phyloP scores from a whole-genome alignment of 2,329 filamentous ascomycete species.

The Pseudophaeomoniella oleicola region DNA sequence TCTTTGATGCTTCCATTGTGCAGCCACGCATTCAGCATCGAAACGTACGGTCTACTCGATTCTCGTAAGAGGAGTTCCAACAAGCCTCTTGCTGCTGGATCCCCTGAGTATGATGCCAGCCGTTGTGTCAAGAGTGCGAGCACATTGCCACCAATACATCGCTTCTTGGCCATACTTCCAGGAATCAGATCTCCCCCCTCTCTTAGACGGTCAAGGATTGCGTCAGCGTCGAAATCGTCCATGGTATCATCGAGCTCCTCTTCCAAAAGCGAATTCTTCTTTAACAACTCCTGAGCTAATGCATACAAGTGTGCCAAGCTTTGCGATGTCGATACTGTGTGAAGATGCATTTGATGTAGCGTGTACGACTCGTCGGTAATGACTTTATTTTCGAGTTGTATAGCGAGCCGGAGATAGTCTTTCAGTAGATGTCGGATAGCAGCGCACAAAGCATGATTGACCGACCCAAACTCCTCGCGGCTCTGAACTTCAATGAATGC shows the following conservation, averaged over 20 bases:
- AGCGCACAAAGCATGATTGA: constrained; percentile 94
- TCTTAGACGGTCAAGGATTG: constrained; percentile 77
- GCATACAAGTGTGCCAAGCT: constrained; percentile 85
- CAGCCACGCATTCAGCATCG: constrained; percentile 96
- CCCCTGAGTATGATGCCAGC: constrained; percentile 79
- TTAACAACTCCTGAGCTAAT: constrained; percentile 73
- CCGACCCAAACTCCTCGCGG: constrained; percentile 78
- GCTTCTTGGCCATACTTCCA: constrained; percentile 72
- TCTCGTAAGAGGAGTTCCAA: constrained; percentile 73
- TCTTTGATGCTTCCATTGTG: constrained; percentile 93
- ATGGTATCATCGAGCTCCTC: constrained; percentile 58
- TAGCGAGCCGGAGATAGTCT: constrained; percentile 84
- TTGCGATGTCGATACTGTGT: constrained; percentile 77
- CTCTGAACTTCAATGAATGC: constrained; percentile 91
- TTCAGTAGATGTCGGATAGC: constrained; percentile 81
- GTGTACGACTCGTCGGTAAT: constrained; percentile 82
- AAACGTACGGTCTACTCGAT: constrained; percentile 88
- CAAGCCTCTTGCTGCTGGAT: constrained; percentile 71
- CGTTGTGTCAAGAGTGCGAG: constrained; percentile 73
- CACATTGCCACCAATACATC: constrained; percentile 95
- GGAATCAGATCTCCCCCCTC: constrained; percentile 73
- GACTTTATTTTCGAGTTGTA: constrained; percentile 85
- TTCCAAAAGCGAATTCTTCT: constrained; percentile 74
- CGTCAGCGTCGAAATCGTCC: constrained; percentile 70
- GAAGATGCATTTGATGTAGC: constrained; percentile 80